Percentiles rank a stretch among this genome's conserved stretches.
Evolutionary conservation across 331 rosid species (phyloP).

Genomic region (Rhamnella rubrinervis): DNA sequence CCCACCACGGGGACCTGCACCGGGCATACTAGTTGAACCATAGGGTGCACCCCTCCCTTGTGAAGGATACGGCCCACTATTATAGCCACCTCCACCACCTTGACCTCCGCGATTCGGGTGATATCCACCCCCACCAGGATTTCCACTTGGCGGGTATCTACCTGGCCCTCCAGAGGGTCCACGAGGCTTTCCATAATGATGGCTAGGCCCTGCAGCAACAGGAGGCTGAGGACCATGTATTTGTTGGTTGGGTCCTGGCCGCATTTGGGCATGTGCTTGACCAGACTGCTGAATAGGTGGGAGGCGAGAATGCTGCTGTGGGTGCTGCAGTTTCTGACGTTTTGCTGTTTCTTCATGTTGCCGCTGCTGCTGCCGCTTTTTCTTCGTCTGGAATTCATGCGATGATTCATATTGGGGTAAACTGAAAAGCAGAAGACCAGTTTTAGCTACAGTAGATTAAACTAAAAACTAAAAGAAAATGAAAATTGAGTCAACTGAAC

Average conservation of each 20-base stretch:
- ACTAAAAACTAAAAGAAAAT: not conserved
- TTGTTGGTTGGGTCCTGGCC: slow-evolving; percentile 47
- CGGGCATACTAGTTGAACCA: slow-evolving; percentile 40
- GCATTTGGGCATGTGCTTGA: slow-evolving; percentile 50
- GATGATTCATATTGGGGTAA: slow-evolving; percentile 92
- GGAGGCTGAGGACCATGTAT: slow-evolving; percentile 41
- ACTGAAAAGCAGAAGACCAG: slow-evolving; percentile 37
- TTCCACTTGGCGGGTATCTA: slow-evolving; percentile 45
- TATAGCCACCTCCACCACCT: slow-evolving; percentile 39
- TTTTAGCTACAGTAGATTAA: not conserved
- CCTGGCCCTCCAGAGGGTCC: slow-evolving; percentile 51
- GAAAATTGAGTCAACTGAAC: slow-evolving; percentile 31
- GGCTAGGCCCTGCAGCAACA: slow-evolving; percentile 44
- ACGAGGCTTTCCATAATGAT: slow-evolving; percentile 48
- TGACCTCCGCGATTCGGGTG: slow-evolving; percentile 46
- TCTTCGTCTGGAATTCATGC: slow-evolving; percentile 97
- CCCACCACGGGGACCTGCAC: slow-evolving; percentile 46
- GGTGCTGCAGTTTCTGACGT: slow-evolving; percentile 53
- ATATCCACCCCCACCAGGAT: slow-evolving; percentile 52
- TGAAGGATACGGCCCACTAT: slow-evolving; percentile 38
- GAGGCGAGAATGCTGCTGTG: slow-evolving; percentile 46
- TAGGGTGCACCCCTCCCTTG: slow-evolving; percentile 54
- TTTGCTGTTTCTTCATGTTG: slow-evolving; percentile 52
- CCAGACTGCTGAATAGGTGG: slow-evolving; percentile 57
- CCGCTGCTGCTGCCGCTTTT: slow-evolving; percentile 56